Conservation (phyloP, 768 basidiomycete species). For the Paxillus involutus region DNA sequence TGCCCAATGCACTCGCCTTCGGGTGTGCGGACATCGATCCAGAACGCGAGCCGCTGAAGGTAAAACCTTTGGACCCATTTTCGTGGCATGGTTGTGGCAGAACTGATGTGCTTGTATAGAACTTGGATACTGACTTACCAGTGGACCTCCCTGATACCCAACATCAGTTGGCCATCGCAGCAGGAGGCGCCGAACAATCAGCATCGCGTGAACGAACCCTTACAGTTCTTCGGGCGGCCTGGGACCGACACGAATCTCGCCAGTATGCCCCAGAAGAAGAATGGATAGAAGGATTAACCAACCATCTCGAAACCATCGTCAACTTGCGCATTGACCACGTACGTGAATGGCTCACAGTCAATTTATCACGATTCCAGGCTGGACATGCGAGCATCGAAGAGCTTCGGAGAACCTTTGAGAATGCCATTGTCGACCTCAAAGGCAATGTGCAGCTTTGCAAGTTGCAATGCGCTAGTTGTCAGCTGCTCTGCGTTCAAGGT, state of each 20-base stretch:
- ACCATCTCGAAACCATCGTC: slow-evolving; percentile 39
- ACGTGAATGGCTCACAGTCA: slow-evolving; percentile 49
- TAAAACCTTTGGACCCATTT: slow-evolving; percentile 11
- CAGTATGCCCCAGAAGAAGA: slow-evolving; percentile 22
- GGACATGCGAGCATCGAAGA: slow-evolving; percentile 45
- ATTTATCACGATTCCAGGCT: slow-evolving; percentile 45
- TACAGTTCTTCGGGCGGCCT: slow-evolving; percentile 13
- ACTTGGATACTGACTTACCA: slow-evolving; percentile 48
- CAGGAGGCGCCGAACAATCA: slow-evolving; percentile 14
- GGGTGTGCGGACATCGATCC: slow-evolving; percentile 49
- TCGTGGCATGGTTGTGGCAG: not conserved
- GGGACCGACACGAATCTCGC: slow-evolving; percentile 18
- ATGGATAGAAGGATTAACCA: slow-evolving; percentile 41
- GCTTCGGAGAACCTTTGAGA: slow-evolving; percentile 44
- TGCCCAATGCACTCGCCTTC: slow-evolving; percentile 47
- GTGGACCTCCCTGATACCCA: slow-evolving; percentile 40
- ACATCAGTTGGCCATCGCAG: slow-evolving; percentile 34
- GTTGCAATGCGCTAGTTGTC: slow-evolving; percentile 46
- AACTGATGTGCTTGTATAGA: slow-evolving; percentile 31
- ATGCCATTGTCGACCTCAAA: slow-evolving; percentile 43
- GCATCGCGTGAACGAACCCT: slow-evolving; percentile 14
- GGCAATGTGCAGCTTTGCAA: slow-evolving; percentile 49
- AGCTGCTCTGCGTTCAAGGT: slow-evolving; percentile 46
- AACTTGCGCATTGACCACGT: slow-evolving; percentile 48
- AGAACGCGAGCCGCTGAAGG: slow-evolving; percentile 51